phyloP scores from a whole-genome alignment of 1,284 basidiomycete genomes.

The Melampsora larici-populina region DNA sequence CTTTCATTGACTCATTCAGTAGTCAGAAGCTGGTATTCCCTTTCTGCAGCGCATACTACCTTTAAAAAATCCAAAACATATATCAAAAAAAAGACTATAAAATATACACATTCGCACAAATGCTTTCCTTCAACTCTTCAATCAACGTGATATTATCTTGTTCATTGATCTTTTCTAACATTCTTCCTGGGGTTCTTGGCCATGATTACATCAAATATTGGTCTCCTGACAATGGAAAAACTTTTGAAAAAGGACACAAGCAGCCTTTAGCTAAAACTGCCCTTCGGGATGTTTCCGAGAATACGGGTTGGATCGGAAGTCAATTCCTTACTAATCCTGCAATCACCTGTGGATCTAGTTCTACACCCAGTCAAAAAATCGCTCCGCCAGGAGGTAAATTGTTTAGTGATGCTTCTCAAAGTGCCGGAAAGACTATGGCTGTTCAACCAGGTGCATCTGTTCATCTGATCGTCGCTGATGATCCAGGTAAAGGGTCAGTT shows the following conservation, averaged over 20 bases:
- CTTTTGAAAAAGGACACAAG: neutral
- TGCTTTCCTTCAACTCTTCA: no score
- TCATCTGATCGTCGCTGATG: slow-evolving; percentile 24
- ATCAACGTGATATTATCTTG: no score
- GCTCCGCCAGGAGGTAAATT: slow-evolving; percentile 30
- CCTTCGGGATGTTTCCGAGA: slow-evolving; percentile 7
- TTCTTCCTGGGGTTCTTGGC: neutral
- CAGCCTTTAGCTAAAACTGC: neutral
- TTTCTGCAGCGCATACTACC: no score
- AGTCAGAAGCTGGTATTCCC: no score
- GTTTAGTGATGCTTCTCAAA: slow-evolving; percentile 32
- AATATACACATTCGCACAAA: no score
- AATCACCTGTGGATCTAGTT: slow-evolving; percentile 24
- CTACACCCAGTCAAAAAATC: slow-evolving; percentile 25
- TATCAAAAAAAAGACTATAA: no score
- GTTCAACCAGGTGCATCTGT: slow-evolving; percentile 29
- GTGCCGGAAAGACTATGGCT: slow-evolving; percentile 37
- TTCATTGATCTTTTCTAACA: no score
- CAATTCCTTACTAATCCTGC: slow-evolving; percentile 28
- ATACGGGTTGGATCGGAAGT: slow-evolving; percentile 41
- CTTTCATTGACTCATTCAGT: no score
- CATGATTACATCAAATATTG: slow-evolving; percentile 1
- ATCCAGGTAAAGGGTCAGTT: slow-evolving; percentile 17
- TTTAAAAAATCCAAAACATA: no score
- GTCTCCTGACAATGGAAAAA: neutral